These are phyloP conservation scores for Scytalidium sp. DNA, from an alignment of 2,329 filamentous ascomycete genomes.

Conservation along the genomic window DNA sequence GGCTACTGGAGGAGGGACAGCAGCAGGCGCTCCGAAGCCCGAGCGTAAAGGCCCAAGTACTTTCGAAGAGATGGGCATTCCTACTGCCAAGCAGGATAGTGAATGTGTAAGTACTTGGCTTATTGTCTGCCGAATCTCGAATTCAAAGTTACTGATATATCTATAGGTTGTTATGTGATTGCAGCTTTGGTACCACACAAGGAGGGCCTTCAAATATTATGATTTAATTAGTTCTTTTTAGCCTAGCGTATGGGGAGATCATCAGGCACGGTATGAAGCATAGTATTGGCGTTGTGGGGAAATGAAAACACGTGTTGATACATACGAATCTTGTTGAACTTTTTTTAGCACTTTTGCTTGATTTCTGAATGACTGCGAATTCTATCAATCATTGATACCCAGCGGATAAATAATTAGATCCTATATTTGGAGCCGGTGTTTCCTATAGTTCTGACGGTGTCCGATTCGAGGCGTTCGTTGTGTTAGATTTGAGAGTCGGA, in stretches of 20 bases:
- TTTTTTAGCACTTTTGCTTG: background rate
- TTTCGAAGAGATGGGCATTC: constrained; percentile 98
- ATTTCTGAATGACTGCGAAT: background rate
- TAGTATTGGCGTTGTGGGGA: background rate
- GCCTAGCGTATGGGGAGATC: background rate
- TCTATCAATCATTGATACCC: background rate
- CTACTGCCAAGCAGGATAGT: constrained; percentile 74
- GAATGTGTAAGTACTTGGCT: constrained; percentile 67
- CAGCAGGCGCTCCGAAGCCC: constrained; percentile 15
- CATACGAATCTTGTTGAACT: background rate
- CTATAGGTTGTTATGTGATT: constrained; percentile 26
- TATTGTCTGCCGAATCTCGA: background rate
- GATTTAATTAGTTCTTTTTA: background rate
- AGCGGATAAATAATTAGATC: background rate
- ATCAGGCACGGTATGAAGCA: background rate
- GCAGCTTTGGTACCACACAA: background rate
- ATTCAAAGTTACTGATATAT: constrained; percentile 5
- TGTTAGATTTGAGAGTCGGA: no score
- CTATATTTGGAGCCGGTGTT: background rate
- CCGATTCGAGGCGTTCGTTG: no score
- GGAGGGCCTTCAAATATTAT: background rate
- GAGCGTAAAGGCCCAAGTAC: constrained; percentile 79
- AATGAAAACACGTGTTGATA: background rate
- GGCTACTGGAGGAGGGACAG: constrained; percentile 1
- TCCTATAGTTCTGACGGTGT: no score